Evolutionary conservation across 2,329 filamentous ascomycete species (phyloP), one percentile per base, ranked within the genome.

Genomic region (Sporothrix protearum): DNA sequence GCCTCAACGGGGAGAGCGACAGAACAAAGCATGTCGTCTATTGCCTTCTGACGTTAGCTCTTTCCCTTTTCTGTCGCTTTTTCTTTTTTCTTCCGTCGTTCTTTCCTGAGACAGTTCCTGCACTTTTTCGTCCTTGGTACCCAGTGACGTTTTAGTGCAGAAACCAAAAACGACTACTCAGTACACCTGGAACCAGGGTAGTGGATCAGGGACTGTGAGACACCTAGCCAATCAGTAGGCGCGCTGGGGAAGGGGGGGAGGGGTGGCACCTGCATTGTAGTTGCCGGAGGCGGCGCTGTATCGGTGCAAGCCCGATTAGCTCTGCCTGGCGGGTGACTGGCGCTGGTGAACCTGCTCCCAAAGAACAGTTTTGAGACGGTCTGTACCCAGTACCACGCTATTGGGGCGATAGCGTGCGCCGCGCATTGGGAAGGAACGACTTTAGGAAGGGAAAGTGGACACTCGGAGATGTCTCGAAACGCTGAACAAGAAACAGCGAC

Each of bases 281-380:
- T 63, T 70, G 68, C 68, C 68, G 68, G 68, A 70, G 68, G 55
- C 68, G 53, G 30, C 42, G 61, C 61, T 57, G 49, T 53, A 70
- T 70, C 55, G 68, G 68, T 63, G 47, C 55, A 22, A 64, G 42
- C 30, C 28, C 57, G 19, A n/a, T 12, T 57, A 63, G 57, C 57
- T n/a, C 5, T 63, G n/a, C 12, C 28, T 57, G 53, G 28, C 16
- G 53, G 53, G 16, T n/a, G 28, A 33, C 28, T 57, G 28, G 28
- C 28, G 55, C 55, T 61, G 55, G 22, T 39, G 55, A 36, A 61
- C 30, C 33, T 22, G 30, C 22, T 61, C 55, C n/a, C 22, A 22
- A 3, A 42, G 59, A n/a, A 36, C 36, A 45, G 22, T 22, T 45
- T 45, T 10, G 1, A 25, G 59, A 64, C 36, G 36, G 59, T 19